Percentiles rank a stretch among this genome's conserved stretches.
Conservation (phyloP, 2,329 filamentous ascomycete genomes). For the Rutstroemia sp. region DNA sequence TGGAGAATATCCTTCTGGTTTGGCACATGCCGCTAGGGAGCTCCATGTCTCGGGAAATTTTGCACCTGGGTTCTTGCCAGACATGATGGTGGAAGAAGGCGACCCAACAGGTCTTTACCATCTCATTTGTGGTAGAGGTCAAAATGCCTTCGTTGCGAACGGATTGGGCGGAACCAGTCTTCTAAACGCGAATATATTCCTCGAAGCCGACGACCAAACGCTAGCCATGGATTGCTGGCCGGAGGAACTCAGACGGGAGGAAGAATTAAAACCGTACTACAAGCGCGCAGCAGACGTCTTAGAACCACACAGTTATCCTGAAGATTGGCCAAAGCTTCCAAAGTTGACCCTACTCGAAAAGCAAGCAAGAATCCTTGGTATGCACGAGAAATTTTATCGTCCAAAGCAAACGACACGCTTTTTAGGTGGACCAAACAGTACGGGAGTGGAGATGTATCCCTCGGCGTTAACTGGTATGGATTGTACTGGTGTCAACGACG, state of each 20-base stretch:
- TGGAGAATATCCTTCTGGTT: slow-evolving; percentile 51
- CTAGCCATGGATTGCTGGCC: slow-evolving; percentile 52
- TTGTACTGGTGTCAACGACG: slow-evolving; percentile 57
- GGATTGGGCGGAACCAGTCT: slow-evolving; percentile 58
- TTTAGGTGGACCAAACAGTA: slow-evolving; percentile 50
- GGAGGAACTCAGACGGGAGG: slow-evolving; percentile 41
- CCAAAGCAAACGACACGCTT: slow-evolving; percentile 59
- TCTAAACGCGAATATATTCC: slow-evolving; percentile 61
- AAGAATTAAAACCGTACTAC: slow-evolving; percentile 47
- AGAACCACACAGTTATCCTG: slow-evolving; percentile 51
- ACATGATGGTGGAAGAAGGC: slow-evolving; percentile 38
- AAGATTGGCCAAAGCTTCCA: slow-evolving; percentile 47
- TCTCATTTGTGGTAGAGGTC: slow-evolving; percentile 53
- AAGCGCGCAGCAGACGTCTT: slow-evolving; percentile 46
- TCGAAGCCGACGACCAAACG: slow-evolving; percentile 49
- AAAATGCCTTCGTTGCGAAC: slow-evolving; percentile 43
- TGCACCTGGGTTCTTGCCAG: slow-evolving; percentile 35
- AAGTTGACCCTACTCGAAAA: slow-evolving; percentile 50
- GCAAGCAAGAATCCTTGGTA: slow-evolving; percentile 46
- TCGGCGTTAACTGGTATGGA: slow-evolving; percentile 57
- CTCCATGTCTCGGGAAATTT: slow-evolving; percentile 50
- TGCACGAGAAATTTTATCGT: slow-evolving; percentile 45
- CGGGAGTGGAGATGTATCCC: slow-evolving; percentile 56
- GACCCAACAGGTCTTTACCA: slow-evolving; percentile 57
- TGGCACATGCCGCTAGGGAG: slow-evolving; percentile 41